phyloP scores from a whole-genome alignment of 1,139 yeast species.

The Candida labiduridarum region DNA sequence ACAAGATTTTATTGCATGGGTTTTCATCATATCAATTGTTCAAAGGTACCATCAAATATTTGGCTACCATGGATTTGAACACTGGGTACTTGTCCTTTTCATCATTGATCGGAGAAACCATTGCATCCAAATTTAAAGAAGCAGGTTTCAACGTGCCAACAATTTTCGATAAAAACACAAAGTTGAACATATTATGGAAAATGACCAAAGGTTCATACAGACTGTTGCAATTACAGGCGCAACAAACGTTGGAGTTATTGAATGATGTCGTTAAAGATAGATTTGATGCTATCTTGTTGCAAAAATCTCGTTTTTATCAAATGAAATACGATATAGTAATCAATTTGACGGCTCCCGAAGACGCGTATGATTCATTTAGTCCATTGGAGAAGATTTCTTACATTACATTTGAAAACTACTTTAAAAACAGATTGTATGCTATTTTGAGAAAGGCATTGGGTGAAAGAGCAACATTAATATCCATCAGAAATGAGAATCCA shows the following conservation, averaged over 20 bases:
- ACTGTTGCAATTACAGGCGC: constrained; percentile 64
- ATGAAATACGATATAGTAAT: constrained; percentile 70
- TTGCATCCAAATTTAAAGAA: constrained; percentile 52
- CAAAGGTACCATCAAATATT: constrained; percentile 79
- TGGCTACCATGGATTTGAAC: constrained; percentile 75
- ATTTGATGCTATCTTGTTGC: constrained; percentile 81
- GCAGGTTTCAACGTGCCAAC: constrained; percentile 74
- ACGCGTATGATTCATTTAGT: constrained; percentile 51
- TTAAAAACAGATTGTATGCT: constrained; percentile 61
- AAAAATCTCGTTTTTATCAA: constrained; percentile 55
- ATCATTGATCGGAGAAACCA: constrained; percentile 54
- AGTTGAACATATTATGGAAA: constrained; percentile 79
- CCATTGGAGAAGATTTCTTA: constrained; percentile 76
- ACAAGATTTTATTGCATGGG: constrained; percentile 77
- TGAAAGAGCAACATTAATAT: constrained; percentile 56
- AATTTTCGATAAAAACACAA: constrained; percentile 71
- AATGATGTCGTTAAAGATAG: constrained; percentile 83
- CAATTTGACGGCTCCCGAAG: constrained; percentile 47
- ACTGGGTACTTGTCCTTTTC: constrained; percentile 69
- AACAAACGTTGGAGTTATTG: constrained; percentile 64
- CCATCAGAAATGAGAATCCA: constrained; percentile 34
- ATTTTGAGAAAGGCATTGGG: constrained; percentile 68
- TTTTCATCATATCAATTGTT: constrained; percentile 91
- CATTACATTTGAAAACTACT: constrained; percentile 67
- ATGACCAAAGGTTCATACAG: constrained; percentile 72